Base-by-base conservation (phyloP, 1,284 basidiomycete genomes). In the Cystobasidium slooffiae region DNA sequence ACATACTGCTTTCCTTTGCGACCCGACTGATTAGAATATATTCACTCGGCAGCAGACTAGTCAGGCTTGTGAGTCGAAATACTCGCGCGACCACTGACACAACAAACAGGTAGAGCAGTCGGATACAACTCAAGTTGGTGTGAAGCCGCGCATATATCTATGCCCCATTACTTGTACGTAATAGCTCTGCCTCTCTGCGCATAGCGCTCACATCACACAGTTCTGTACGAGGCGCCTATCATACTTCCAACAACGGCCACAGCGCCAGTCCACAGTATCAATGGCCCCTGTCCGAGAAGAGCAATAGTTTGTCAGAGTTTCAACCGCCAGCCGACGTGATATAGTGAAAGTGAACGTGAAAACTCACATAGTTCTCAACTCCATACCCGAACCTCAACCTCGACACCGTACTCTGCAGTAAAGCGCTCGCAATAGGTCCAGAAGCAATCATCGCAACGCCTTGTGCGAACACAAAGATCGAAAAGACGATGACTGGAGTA, bases 321-420 rank as follows among this genome's bases (percentile, higher is more conserved):
- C 1, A 64, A 14, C 10, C 24, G 14, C 24, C 55, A n/a, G 31
- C 5, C 55, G 55, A 18, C 62, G 14, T 18, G 22, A 10, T 53
- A 63, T 10, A n/a, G 24, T 20, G 18, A 46, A 39, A n/a, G 24
- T 20, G 18, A 46, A 39, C 24, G 1, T 18, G 31, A 12, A 18
- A 18, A 68, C 67, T 61, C 31, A 69, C 67, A 47, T 61, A 59
- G 22, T 59, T 59, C 7, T 69, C 55, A n/a, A 69, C 55, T 6
- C 67, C 67, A 39, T 69, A 69, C 1, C 55, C 67, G 24, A 69
- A 69, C 6, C 67, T 43, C 55, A 24, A n/a, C 10, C 52, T 39
- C 46, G 43, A 43, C 6, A 37, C 31, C n/a, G 10, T 56, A 51
- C n/a, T n/a, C 18, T 68, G 49, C 14, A 68, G 65, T 22, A 68